These are phyloP conservation scores for Bruguiera parviflora DNA, from an alignment of 345 rosid species.

Conservation along the genomic window DNA sequence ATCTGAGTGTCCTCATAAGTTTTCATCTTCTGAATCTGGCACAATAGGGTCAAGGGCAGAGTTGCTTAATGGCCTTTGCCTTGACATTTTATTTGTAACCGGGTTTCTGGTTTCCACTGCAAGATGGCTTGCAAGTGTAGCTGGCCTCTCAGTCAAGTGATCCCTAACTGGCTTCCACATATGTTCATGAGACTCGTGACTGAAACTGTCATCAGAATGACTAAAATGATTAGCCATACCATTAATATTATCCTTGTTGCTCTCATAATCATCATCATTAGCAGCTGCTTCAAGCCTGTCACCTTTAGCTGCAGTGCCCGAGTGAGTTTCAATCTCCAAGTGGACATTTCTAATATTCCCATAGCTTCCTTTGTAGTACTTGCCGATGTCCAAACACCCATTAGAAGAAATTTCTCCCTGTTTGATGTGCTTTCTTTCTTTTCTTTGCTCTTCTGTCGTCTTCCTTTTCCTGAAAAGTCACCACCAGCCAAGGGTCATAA, in stretches of 20 bases:
- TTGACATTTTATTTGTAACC: conserved; percentile 40
- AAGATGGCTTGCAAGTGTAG: conserved; percentile 25
- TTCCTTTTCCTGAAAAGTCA: conserved; percentile 39
- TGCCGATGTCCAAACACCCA: conserved; percentile 14
- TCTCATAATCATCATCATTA: conserved; percentile 19
- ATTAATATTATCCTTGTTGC: conserved; percentile 16
- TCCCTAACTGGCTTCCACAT: conserved; percentile 24
- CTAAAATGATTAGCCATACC: conserved; percentile 2
- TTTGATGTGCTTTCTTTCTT: conserved; percentile 16
- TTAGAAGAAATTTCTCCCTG: conserved; percentile 14
- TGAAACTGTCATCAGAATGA: conserved; percentile 21
- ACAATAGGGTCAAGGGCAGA: conserved; percentile 41
- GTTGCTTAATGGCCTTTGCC: conserved; percentile 57
- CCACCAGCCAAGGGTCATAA: conserved; percentile 4
- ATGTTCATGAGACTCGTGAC: conserved; percentile 5
- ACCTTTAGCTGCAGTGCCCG: conserved; percentile 26
- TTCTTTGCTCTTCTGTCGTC: conserved; percentile 26
- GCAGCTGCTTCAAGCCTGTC: conserved; percentile 25
- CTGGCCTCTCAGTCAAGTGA: conserved; percentile 32
- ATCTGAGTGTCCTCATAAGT: conserved; percentile 3
- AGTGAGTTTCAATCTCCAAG: neutral
- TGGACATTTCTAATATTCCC: neutral
- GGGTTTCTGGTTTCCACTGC: conserved; percentile 29
- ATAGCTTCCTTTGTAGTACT: conserved; percentile 22
- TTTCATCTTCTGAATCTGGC: conserved; percentile 45